phyloP scores from a whole-genome alignment of 2,329 filamentous ascomycete genomes.

The Beauveria rudraprayagi region DNA sequence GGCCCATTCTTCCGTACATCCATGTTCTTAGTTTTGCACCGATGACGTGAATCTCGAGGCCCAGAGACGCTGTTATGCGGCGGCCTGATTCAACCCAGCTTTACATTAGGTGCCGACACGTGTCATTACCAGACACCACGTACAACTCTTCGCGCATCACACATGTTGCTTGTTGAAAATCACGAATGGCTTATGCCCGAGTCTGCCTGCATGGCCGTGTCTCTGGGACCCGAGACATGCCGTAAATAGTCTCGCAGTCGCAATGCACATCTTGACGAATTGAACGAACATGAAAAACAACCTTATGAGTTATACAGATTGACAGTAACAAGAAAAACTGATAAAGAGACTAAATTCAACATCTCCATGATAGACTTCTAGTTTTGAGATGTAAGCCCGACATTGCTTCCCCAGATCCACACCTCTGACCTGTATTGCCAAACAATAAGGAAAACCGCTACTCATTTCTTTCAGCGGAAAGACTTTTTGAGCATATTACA shows the following conservation, averaged over 20 bases:
- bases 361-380: not conserved
- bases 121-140: not conserved
- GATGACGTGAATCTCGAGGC: not conserved
- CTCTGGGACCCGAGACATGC: not conserved
- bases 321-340: not conserved
- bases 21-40: not conserved
- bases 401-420: not conserved
- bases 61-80: not conserved
- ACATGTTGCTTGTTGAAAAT: too few relatives aligned
- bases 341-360: not conserved
- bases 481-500: conserved; percentile 1
- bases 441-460: not conserved
- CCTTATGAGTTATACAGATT: not conserved
- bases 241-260: not conserved
- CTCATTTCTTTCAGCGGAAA: not conserved
- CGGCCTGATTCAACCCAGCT: not conserved
- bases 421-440: not conserved
- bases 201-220: not conserved
- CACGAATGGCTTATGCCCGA: too few relatives aligned
- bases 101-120: not conserved
- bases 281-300: not conserved
- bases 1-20: not conserved
- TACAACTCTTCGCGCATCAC: not conserved
- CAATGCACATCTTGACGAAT: not conserved
- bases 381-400: not conserved